These are phyloP conservation scores for Penicillium concentricum DNA, from an alignment of 2,329 filamentous ascomycete species.

Conservation along the genomic window DNA sequence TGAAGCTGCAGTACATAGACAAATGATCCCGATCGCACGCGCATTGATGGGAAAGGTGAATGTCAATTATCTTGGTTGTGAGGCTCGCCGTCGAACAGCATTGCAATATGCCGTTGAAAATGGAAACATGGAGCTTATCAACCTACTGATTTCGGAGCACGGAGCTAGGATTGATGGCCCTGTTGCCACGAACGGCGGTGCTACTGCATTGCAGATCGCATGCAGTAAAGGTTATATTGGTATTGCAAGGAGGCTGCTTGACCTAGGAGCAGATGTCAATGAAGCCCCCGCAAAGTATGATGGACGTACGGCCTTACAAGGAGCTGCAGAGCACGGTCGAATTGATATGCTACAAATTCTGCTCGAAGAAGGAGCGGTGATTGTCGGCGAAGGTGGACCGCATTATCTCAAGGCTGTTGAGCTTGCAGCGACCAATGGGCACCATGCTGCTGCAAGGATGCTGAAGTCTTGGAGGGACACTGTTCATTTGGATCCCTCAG, in stretches of 20 bases:
- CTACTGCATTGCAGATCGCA: conserved; percentile 30
- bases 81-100: not conserved
- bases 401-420: conserved; percentile 15
- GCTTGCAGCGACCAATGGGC: conserved; percentile 16
- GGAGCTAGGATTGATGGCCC: conserved; percentile 13
- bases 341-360: conserved; percentile 32
- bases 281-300: conserved; percentile 12
- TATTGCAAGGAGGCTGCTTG: conserved; percentile 20
- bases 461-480: not conserved
- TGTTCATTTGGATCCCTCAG: not conserved
- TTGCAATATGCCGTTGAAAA: conserved; percentile 18
- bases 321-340: conserved; percentile 29
- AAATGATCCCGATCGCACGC: not conserved
- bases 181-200: conserved; percentile 12
- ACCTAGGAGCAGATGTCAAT: conserved; percentile 23
- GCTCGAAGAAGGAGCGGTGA: conserved; percentile 21
- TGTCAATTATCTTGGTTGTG: conserved; percentile 8
- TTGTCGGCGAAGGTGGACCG: conserved; percentile 7
- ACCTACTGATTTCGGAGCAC: conserved; percentile 14
- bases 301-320: conserved; percentile 29
- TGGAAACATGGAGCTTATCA: conserved; percentile 17
- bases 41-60: not conserved
- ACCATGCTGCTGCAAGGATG: conserved; percentile 15
- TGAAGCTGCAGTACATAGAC: not conserved
- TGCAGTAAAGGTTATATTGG: conserved; percentile 25